Percentiles rank a stretch among this genome's conserved stretches.
phyloP scores from a whole-genome alignment of 1,284 basidiomycete genomes.

The Ustilago loliicola region DNA sequence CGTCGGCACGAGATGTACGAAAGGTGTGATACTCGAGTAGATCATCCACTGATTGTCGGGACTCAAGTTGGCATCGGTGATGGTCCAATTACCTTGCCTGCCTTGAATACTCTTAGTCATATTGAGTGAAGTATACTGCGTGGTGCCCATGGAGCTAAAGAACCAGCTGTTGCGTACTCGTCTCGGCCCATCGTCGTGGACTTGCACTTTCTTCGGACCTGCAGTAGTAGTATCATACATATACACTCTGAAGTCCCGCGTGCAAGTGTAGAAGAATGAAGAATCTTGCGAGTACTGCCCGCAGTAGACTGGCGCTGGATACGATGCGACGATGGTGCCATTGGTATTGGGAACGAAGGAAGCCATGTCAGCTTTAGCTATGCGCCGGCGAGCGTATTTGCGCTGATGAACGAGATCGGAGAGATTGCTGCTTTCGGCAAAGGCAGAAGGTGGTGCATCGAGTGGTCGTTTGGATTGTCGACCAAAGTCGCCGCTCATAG shows the following conservation, averaged over 20 bases:
- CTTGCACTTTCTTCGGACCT: conserved; percentile 36
- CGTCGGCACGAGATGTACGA: conserved; percentile 90
- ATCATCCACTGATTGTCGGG: conserved; percentile 95
- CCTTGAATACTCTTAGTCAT: conserved; percentile 67
- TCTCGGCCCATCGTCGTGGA: conserved; percentile 44
- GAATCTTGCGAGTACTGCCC: conserved; percentile 83
- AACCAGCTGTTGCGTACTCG: conserved; percentile 43
- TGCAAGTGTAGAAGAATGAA: conserved; percentile 72
- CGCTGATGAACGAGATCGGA: conserved; percentile 43
- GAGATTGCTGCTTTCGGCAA: conserved; percentile 41
- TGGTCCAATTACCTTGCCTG: conserved; percentile 64
- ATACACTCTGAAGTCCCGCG: conserved; percentile 80
- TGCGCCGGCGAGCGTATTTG: conserved; percentile 66
- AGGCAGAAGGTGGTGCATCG: conserved; percentile 41
- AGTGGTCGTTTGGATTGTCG: conserved; percentile 68
- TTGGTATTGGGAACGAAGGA: conserved; percentile 83
- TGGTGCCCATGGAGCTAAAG: conserved; percentile 70
- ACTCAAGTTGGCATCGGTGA: conserved; percentile 85
- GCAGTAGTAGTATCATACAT: conserved; percentile 51
- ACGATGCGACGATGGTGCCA: conserved; percentile 87
- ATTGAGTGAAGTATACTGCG: conserved; percentile 68
- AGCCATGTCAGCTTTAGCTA: conserved; percentile 71
- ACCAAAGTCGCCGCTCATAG: conserved; percentile 88
- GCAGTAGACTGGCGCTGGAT: conserved; percentile 86
- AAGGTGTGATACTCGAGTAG: conserved; percentile 74